Evolutionary conservation across 305 asterid genomes (phyloP), one percentile per base, ranked within the genome.

Genomic region (Fraxinus sp.): DNA sequence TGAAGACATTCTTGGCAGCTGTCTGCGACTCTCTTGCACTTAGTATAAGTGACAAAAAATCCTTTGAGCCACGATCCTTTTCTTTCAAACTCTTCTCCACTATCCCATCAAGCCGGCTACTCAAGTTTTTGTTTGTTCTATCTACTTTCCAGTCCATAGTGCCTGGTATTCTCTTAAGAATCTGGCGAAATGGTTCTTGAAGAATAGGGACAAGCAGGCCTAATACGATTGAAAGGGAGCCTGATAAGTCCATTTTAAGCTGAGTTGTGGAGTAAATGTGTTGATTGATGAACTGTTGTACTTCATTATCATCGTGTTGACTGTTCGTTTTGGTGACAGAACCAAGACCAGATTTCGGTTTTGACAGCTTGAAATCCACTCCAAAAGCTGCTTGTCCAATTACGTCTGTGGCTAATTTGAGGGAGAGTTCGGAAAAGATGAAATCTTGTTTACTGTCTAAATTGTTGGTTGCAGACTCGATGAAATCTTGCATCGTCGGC

Each of bases 211-310:
- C 72, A 5, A 95, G 92, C 32, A 97, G 81, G 80, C 99, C 99
- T 75, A 95, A 8, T 80, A 93, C 88, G 84, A 93, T 93, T 0
- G 98, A 96, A 3, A 95, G 79, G n/a, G 98, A 95, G 78, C 97
- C 99, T 0, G 98, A 91, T 64, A 97, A 86, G 85, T 95, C 99
- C 98, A 97, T 97, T 87, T 96, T 97, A n/a, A 97, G 97, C 86
- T 92, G 93, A 36, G 95, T 86, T 37, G 99, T 97, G 62, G 99
- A 92, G 89, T 97, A 96, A 59, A 92, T 90, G 83, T 97, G 99
- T 57, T 96, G 98, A 41, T 94, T 86, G 77, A 96, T 87, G 91
- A 96, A 96, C 55, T 90, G 92, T 73, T 89, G 93, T 7, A 90
- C 94, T 6, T 86, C 91, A 57, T 82, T 87, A 74, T 87, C 90